Conservation (phyloP, 306 rosid genomes). For the Lupinus albus region DNA sequence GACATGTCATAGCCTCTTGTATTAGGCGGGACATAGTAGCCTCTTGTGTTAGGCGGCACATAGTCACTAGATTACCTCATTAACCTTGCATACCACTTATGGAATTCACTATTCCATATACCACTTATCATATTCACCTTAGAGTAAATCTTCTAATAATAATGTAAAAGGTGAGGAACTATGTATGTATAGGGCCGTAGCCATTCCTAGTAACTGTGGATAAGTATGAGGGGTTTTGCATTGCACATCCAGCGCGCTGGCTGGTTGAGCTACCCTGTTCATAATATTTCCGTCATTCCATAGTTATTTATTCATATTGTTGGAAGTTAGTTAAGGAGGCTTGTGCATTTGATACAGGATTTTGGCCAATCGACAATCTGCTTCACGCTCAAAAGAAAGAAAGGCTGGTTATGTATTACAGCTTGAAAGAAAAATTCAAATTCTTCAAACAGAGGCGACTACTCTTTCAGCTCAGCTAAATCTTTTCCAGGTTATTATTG, state of each 20-base stretch:
- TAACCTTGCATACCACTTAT: too few species aligned
- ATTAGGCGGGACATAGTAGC: too few species aligned
- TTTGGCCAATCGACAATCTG: constrained; percentile 94
- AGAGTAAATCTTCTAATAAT: too few species aligned
- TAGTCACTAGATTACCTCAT: too few species aligned
- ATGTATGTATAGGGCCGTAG: too few species aligned
- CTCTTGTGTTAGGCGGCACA: too few species aligned
- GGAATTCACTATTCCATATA: too few species aligned
- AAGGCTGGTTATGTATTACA: constrained; percentile 85
- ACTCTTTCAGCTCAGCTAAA: constrained; percentile 91
- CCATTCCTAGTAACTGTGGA: too few species aligned
- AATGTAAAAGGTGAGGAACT: too few species aligned
- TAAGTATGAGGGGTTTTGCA: not conserved
- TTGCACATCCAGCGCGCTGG: not conserved
- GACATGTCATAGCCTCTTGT: too few species aligned
- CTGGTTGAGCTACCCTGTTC: too few species aligned
- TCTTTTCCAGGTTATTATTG: constrained; percentile 77
- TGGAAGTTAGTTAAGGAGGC: not conserved
- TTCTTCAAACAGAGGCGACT: constrained; percentile 97
- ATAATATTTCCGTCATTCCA: not conserved
- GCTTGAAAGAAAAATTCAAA: constrained; percentile 92
- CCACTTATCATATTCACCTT: too few species aligned
- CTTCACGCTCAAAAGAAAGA: constrained; percentile 98
- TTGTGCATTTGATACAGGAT: constrained; percentile 61
- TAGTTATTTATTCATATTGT: not conserved